Evolutionary conservation across 2,329 filamentous ascomycete species (phyloP), one percentile per base, ranked within the genome.

Genomic region (Akanthomyces muscarius): DNA sequence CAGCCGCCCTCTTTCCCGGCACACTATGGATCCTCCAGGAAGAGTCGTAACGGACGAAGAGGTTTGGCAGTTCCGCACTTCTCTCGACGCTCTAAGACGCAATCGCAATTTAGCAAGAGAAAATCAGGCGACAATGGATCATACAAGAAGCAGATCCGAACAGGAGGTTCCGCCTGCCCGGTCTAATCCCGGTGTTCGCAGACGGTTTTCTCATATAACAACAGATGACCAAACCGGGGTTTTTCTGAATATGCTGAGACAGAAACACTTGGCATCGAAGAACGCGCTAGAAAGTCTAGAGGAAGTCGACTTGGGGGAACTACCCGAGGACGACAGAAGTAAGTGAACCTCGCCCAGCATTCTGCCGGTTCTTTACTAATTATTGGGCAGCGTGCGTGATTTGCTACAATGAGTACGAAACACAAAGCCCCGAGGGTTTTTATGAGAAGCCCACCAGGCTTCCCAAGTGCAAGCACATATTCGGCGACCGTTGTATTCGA

Each of bases 401-500:
- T 64, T 88, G 86, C 73, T 88, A 88, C 69, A 87, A 86, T 66
- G 83, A 86, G 10, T 87, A 82, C 67, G 84, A 83, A 41, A 75
- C 80, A 16, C 71, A 75, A 63, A 85, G 81, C 33, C 84, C 85
- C 0, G 86, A 88, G 66, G 85, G 85, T 1, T 72, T 83, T 23
- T 79, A 76, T 52, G 86, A 89, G 69, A 76, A 73, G 3, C 83
- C 86, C 1, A 71, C 88, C 18, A 82, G 83, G 23, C 72, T 88
- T 21, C 86, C 86, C 2, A 82, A 80, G 66, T 89, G 86, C 76
- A 85, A 83, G 66, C 86, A 89, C 67, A 72, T 88, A 7, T 89
- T 89, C 70, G 86, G 86, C 21, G 80, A 87, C 62, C 78, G 82
- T 67, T 89, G 86, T 71, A 85, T 89, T 66, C 86, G 83, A 70